These are phyloP conservation scores for Rhytidiadelphus loreus DNA, from an alignment of 225 moss, liverwort and hornwort species.

Conservation along the genomic window DNA sequence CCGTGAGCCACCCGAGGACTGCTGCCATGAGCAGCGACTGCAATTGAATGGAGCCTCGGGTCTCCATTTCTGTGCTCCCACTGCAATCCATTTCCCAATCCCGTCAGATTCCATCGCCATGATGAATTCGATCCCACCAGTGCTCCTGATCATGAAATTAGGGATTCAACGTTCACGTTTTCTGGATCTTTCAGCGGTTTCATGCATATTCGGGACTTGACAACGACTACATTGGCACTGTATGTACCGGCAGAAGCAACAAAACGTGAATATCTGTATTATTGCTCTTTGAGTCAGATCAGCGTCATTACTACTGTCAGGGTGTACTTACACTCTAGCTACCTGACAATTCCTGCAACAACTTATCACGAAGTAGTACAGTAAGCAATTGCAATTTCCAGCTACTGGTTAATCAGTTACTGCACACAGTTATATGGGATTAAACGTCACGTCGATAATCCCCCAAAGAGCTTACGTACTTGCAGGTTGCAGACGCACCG, in stretches of 20 bases:
- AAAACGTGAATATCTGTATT: background rate
- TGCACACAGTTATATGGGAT: background rate
- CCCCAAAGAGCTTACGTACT: background rate
- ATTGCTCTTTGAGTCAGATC: background rate
- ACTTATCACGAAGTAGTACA: background rate
- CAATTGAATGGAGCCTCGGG: background rate
- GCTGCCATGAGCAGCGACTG: background rate
- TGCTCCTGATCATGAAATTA: background rate
- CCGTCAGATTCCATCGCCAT: background rate
- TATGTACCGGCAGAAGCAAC: background rate
- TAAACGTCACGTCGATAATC: background rate
- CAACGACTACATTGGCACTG: background rate
- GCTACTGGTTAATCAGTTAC: background rate
- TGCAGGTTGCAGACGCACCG: background rate
- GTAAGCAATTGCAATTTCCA: background rate
- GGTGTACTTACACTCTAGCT: background rate
- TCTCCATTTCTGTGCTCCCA: background rate
- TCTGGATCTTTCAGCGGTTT: background rate
- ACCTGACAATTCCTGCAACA: background rate
- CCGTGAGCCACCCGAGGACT: background rate
- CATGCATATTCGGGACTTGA: background rate
- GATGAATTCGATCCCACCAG: background rate
- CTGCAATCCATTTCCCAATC: background rate
- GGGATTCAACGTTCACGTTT: background rate
- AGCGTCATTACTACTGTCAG: background rate